phyloP scores from a whole-genome alignment of 148 eudicot species.

The Rhododendron kiyosumense region DNA sequence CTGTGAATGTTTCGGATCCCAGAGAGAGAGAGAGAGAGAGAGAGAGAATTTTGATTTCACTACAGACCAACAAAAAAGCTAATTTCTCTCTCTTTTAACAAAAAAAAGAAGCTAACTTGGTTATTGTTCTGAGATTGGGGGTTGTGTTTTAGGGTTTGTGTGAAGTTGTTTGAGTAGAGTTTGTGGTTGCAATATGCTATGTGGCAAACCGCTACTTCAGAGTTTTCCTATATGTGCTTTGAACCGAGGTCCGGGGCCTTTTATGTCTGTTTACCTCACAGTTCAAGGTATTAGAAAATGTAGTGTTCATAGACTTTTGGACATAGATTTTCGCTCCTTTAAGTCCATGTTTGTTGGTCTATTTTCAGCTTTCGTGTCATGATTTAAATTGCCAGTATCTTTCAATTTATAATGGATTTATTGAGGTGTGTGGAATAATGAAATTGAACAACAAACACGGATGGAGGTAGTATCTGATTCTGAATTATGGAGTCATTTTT shows the following conservation, averaged over 20 bases:
- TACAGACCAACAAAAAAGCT: too few species aligned
- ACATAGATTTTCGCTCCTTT: neutral
- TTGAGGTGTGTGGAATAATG: too few species aligned
- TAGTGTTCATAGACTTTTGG: neutral
- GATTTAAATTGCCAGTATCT: too few species aligned
- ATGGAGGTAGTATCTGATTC: neutral
- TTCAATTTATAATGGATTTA: too few species aligned
- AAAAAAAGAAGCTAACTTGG: neutral
- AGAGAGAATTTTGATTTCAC: neutral
- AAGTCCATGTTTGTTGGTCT: neutral
- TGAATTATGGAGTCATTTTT: neutral
- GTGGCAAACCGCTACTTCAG: neutral
- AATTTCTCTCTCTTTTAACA: neutral
- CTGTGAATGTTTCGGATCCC: neutral
- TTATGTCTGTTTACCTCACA: neutral
- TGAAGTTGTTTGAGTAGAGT: neutral
- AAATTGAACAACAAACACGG: too few species aligned
- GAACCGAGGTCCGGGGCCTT: neutral
- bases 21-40: neutral
- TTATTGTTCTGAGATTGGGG: neutral
- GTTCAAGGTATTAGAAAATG: neutral
- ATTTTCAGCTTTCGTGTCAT: too few species aligned
- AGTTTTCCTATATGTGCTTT: neutral
- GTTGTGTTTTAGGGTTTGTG: neutral
- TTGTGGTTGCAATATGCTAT: neutral